Evolutionary conservation across 108 stramenopile genomes (phyloP).

Genomic region (Cyclotella kingstonii): DNA sequence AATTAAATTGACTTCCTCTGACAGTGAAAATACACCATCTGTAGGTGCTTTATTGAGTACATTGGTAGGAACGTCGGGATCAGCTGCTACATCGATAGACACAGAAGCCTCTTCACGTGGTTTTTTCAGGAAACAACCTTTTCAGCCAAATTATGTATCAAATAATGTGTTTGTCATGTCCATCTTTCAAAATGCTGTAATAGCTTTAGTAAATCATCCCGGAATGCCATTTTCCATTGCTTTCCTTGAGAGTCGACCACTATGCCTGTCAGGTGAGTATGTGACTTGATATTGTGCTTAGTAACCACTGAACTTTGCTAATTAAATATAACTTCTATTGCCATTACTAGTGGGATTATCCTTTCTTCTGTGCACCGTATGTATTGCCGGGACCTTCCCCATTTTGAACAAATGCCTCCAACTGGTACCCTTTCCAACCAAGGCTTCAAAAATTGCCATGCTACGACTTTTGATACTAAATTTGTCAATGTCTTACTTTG

Average conservation of each 20-base stretch:
- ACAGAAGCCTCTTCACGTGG: slow-evolving; percentile 8
- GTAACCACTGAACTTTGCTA: background rate
- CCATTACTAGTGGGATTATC: slow-evolving; percentile 13
- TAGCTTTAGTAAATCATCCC: slow-evolving; percentile 51
- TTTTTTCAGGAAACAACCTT: slow-evolving; percentile 47
- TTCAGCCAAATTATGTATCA: slow-evolving; percentile 61
- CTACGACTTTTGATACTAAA: slow-evolving; percentile 23
- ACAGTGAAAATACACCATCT: slow-evolving; percentile 1
- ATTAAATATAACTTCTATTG: background rate
- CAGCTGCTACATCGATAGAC: background rate
- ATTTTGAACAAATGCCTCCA: slow-evolving; percentile 29
- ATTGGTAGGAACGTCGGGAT: slow-evolving; percentile 5
- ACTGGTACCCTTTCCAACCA: slow-evolving; percentile 29
- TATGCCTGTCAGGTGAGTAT: slow-evolving; percentile 26
- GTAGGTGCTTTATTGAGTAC: slow-evolving; percentile 17
- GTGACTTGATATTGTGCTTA: background rate
- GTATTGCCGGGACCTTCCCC: slow-evolving; percentile 26
- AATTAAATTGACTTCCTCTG: slow-evolving; percentile 11
- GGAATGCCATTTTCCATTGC: slow-evolving; percentile 55
- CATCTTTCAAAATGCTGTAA: slow-evolving; percentile 57
- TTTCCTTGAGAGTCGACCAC: slow-evolving; percentile 45
- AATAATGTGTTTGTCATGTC: slow-evolving; percentile 64
- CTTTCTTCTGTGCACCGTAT: slow-evolving; percentile 26
- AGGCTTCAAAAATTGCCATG: slow-evolving; percentile 21
- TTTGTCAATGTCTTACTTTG: slow-evolving; percentile 13